Evolutionary conservation across 2,329 filamentous ascomycete genomes (phyloP).

Genomic region (Hypoxylon sp.): DNA sequence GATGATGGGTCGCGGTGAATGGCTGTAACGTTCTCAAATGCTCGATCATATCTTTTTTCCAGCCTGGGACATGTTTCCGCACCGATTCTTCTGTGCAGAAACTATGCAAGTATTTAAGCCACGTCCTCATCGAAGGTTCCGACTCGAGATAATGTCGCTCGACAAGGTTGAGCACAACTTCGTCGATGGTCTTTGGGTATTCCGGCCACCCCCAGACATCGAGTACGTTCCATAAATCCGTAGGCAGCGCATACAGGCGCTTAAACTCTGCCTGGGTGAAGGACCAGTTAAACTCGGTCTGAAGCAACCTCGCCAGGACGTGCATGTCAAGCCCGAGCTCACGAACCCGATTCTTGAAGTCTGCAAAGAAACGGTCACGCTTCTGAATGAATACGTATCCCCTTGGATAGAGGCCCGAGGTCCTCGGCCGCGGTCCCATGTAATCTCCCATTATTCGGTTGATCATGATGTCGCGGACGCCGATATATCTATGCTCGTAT

Average conservation of each 20-base stretch:
- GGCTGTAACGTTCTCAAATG: constrained; percentile 35
- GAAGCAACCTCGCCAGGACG: constrained; percentile 45
- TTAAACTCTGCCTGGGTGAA: not conserved
- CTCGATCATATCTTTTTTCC: constrained; percentile 41
- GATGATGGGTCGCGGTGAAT: constrained; percentile 27
- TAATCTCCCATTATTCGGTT: constrained; percentile 50
- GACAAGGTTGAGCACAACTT: constrained; percentile 28
- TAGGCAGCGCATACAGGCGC: not conserved
- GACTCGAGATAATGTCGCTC: constrained; percentile 39
- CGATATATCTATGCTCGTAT: constrained; percentile 52
- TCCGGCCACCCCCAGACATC: not conserved
- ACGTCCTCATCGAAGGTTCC: constrained; percentile 28
- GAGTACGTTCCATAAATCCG: not conserved
- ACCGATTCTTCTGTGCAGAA: not conserved
- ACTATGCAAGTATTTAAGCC: constrained; percentile 22
- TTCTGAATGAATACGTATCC: not conserved
- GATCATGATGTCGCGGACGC: constrained; percentile 50
- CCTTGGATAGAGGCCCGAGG: constrained; percentile 27
- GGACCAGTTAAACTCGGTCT: constrained; percentile 33
- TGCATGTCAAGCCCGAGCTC: constrained; percentile 47
- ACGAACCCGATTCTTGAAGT: constrained; percentile 41
- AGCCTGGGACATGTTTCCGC: constrained; percentile 18
- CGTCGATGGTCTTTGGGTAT: not conserved
- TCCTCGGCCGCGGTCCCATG: constrained; percentile 42
- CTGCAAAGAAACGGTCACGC: constrained; percentile 24